Percentiles rank a stretch among this genome's conserved stretches.
phyloP scores from a whole-genome alignment of 495 filamentous ascomycete genomes.

The Aspergillus asperescens region DNA sequence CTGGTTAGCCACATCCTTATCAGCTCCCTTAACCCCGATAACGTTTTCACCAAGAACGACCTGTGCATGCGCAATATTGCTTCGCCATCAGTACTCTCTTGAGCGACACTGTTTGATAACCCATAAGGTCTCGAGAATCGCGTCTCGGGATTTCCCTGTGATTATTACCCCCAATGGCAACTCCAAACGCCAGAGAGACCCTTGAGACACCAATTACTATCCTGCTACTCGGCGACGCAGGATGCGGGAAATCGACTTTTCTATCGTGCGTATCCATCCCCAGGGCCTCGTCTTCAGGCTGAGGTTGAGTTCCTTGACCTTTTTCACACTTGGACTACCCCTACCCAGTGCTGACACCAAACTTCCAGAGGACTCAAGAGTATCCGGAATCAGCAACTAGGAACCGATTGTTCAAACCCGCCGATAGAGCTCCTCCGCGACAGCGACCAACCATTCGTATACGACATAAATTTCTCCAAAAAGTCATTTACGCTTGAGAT shows the following conservation, averaged over 20 bases:
- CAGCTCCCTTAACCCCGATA: neutral
- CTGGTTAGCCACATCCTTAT: neutral
- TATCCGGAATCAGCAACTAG: constrained; percentile 10
- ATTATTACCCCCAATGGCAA: constrained; percentile 4
- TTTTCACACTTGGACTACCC: neutral
- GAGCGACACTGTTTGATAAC: too few species aligned
- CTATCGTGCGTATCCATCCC: constrained; percentile 61
- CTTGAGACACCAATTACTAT: constrained; percentile 52
- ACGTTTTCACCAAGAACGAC: neutral
- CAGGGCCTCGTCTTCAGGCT: neutral
- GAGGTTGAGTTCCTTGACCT: neutral
- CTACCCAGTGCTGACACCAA: neutral
- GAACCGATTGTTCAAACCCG: too few species aligned
- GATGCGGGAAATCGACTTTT: constrained; percentile 83
- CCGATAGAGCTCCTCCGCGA: constrained; percentile 53
- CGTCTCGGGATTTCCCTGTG: neutral
- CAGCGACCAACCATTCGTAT: constrained; percentile 76
- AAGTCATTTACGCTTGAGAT: constrained; percentile 68
- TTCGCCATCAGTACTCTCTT: neutral
- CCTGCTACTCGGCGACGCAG: constrained; percentile 72
- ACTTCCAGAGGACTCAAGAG: constrained; percentile 25
- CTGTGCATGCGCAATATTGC: neutral
- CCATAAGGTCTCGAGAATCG: neutral
- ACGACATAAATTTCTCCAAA: constrained; percentile 64
- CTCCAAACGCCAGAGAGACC: constrained; percentile 11